Evolutionary conservation across 1,284 basidiomycete genomes (phyloP).

Genomic region (Cronartium quercuum): DNA sequence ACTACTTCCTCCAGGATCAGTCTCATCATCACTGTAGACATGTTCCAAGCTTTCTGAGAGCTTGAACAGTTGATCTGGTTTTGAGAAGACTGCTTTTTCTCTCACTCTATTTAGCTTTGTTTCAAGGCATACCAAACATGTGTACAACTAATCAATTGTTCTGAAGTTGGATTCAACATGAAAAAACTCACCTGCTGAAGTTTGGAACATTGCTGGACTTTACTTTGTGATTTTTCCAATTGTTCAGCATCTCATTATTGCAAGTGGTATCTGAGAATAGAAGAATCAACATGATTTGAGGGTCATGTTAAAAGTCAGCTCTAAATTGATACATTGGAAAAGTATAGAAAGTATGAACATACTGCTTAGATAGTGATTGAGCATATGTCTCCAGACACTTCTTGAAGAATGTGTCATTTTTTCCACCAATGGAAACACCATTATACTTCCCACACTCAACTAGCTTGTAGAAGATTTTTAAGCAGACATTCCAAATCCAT

Average conservation of each 20-base stretch:
- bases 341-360: neutral
- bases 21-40: neutral
- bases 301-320: neutral
- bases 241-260: neutral
- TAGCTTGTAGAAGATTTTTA: constrained; percentile 7
- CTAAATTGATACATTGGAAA: neutral
- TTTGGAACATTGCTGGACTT: neutral
- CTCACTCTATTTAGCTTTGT: neutral
- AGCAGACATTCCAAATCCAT: neutral
- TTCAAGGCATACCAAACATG: neutral
- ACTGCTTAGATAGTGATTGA: neutral
- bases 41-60: neutral
- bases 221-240: neutral
- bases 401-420: neutral
- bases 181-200: neutral
- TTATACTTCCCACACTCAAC: constrained; percentile 14
- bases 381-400: neutral
- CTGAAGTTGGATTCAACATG: neutral
- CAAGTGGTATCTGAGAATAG: neutral
- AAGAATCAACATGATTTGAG: neutral
- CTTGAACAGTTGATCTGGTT: neutral
- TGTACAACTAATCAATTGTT: neutral
- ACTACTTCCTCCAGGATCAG: neutral
- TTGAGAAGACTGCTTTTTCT: neutral
- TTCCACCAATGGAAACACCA: neutral